Percentiles rank a stretch among this genome's conserved stretches.
These are phyloP conservation scores for Chloranthus sessilifolius DNA, from an alignment of 164 flowering plant genomes.

Conservation along the genomic window DNA sequence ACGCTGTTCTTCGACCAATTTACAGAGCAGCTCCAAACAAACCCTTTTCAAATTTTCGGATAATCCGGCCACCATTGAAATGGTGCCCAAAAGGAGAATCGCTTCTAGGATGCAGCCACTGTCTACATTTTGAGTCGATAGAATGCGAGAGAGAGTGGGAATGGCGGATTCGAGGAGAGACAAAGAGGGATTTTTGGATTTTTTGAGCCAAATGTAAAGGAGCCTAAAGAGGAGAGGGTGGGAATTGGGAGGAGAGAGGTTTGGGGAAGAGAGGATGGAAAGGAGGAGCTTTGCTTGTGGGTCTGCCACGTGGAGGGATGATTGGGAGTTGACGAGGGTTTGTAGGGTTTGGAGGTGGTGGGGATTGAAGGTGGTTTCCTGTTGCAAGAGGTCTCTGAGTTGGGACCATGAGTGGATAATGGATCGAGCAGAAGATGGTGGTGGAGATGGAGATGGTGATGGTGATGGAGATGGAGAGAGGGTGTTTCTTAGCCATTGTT, in stretches of 20 bases:
- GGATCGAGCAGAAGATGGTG: slow-evolving; percentile 35
- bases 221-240: slow-evolving; percentile 59
- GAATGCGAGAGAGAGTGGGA: slow-evolving; percentile 27
- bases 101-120: slow-evolving; percentile 29
- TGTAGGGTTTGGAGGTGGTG: slow-evolving; percentile 50
- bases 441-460: neutral
- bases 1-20: slow-evolving; percentile 41
- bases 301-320: slow-evolving; percentile 74
- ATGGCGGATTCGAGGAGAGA: slow-evolving; percentile 47
- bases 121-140: slow-evolving; percentile 16
- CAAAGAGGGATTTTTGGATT: slow-evolving; percentile 55
- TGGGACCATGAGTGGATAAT: slow-evolving; percentile 89
- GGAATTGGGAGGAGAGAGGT: slow-evolving; percentile 47
- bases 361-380: slow-evolving; percentile 28
- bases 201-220: slow-evolving; percentile 80
- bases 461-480: slow-evolving; percentile 37
- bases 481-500: slow-evolving; percentile 56
- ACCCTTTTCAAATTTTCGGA: slow-evolving; percentile 38
- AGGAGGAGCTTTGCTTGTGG: slow-evolving; percentile 84
- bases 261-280: slow-evolving; percentile 49
- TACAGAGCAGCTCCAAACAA: slow-evolving; percentile 60
- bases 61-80: slow-evolving; percentile 35
- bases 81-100: slow-evolving; percentile 64
- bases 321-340: slow-evolving; percentile 43
- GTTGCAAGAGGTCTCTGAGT: slow-evolving; percentile 55